Evolutionary conservation across 192 early-diverging fungal species (phyloP).

Genomic region (Coemansia sp.): DNA sequence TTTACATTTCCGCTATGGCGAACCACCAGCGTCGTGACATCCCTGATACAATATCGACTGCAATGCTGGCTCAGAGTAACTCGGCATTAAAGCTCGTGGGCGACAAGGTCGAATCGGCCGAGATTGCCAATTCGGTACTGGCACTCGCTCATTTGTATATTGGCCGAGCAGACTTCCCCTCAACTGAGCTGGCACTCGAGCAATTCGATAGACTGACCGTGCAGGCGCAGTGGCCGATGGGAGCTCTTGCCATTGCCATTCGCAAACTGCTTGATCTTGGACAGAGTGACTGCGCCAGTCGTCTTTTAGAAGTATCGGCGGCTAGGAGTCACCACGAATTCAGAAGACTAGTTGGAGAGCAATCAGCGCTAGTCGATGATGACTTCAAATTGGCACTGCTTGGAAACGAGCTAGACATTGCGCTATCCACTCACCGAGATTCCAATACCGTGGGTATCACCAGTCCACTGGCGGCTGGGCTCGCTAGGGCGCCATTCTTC

Average conservation of each 20-base stretch:
- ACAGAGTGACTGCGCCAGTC: not conserved
- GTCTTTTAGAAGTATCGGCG: constrained; percentile 7
- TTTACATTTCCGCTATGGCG: constrained; percentile 14
- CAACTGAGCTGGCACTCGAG: not conserved
- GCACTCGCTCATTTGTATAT: constrained; percentile 2
- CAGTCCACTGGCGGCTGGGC: not conserved
- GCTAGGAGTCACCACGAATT: not conserved
- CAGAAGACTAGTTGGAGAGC: not conserved
- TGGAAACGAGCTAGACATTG: constrained; percentile 26
- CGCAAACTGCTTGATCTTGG: constrained; percentile 1
- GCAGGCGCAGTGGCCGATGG: constrained; percentile 29
- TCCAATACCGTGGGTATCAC: not conserved
- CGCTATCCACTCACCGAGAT: constrained; percentile 3
- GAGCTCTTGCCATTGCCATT: constrained; percentile 10
- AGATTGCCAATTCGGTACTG: not conserved
- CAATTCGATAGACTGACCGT: constrained; percentile 5
- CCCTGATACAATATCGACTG: not conserved
- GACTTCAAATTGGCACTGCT: not conserved
- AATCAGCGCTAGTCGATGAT: not conserved
- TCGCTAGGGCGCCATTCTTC: constrained; percentile 22
- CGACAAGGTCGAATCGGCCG: not conserved
- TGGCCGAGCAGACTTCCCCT: not conserved
- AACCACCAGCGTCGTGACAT: not conserved
- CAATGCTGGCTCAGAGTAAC: not conserved
- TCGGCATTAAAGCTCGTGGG: not conserved